Evolutionary conservation across 148 eudicot species (phyloP).

Genomic region (Amaranthus hypochondriacus): DNA sequence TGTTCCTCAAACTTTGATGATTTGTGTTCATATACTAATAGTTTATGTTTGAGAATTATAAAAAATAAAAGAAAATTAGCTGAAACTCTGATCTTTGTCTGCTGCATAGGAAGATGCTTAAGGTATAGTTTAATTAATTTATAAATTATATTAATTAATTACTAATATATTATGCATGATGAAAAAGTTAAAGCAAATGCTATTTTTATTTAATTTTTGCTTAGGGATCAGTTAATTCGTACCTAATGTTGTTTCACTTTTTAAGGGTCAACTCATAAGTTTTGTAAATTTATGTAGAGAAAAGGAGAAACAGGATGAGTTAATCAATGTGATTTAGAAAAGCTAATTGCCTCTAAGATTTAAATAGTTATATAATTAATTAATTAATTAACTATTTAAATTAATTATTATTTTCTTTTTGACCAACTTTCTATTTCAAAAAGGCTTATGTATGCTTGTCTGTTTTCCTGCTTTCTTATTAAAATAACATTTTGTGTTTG

Average conservation of each 20-base stretch:
- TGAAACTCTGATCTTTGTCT: conserved; percentile 30
- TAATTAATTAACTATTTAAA: background rate
- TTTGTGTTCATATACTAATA: conserved; percentile 22
- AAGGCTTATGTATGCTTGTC: conserved; percentile 16
- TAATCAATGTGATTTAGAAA: conserved; percentile 31
- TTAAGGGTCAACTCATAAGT: conserved; percentile 21
- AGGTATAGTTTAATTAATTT: too few relatives aligned
- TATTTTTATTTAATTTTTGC: conserved; percentile 3
- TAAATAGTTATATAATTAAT: too few relatives aligned
- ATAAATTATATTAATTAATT: background rate
- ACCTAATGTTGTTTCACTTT: conserved; percentile 35
- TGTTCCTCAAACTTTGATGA: conserved; percentile 31
- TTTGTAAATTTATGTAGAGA: conserved; percentile 23
- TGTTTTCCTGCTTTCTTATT: background rate
- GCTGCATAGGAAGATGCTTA: conserved; percentile 19
- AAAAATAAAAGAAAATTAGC: background rate
- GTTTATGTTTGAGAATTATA: background rate
- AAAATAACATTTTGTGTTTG: background rate
- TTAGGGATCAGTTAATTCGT: conserved; percentile 35
- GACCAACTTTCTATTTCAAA: conserved; percentile 8
- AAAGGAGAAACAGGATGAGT: conserved; percentile 21
- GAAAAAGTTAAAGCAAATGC: background rate
- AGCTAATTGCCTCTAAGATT: conserved; percentile 11
- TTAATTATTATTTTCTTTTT: background rate
- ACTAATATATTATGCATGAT: background rate